phyloP scores from a whole-genome alignment of 495 filamentous ascomycete species.

The Trichocladium uniseriatum region DNA sequence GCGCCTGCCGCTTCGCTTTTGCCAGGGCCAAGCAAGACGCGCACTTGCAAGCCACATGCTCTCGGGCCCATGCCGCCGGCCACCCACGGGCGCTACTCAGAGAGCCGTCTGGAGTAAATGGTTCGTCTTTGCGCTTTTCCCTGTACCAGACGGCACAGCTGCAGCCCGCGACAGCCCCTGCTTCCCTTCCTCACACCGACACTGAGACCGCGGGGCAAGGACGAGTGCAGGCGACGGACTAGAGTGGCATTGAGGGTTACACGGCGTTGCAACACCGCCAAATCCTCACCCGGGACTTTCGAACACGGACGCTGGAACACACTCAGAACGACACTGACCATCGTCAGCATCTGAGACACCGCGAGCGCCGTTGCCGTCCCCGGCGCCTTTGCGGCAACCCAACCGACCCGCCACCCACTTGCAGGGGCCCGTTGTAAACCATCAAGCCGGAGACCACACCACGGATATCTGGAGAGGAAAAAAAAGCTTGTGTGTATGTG shows the following conservation, averaged over 20 bases:
- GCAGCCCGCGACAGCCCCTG: slow-evolving; percentile 9
- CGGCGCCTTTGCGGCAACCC: background rate
- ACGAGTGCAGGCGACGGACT: slow-evolving; percentile 9
- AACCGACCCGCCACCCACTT: background rate
- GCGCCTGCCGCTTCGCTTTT: slow-evolving; percentile 18
- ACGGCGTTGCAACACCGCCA: slow-evolving; percentile 27
- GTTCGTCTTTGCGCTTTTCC: slow-evolving; percentile 21
- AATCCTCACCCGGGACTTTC: slow-evolving; percentile 18
- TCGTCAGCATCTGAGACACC: slow-evolving; percentile 16
- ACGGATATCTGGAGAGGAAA: background rate
- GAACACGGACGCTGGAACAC: slow-evolving; percentile 8
- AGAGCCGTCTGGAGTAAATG: slow-evolving; percentile 20
- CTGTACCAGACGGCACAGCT: slow-evolving; percentile 22
- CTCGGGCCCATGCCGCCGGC: slow-evolving; percentile 10
- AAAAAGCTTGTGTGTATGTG: background rate
- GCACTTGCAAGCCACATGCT: slow-evolving; percentile 12
- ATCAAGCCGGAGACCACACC: background rate
- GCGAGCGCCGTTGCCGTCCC: slow-evolving; percentile 4
- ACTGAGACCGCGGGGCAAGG: slow-evolving; percentile 3
- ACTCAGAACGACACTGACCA: slow-evolving; percentile 5
- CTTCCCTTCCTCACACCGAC: background rate
- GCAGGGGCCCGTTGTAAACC: background rate
- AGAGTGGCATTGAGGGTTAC: slow-evolving; percentile 28
- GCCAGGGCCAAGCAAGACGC: slow-evolving; percentile 12
- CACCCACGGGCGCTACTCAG: slow-evolving; percentile 23